Evolutionary conservation across 2,329 filamentous ascomycete species (phyloP).

Genomic region (Leptographium flavum): DNA sequence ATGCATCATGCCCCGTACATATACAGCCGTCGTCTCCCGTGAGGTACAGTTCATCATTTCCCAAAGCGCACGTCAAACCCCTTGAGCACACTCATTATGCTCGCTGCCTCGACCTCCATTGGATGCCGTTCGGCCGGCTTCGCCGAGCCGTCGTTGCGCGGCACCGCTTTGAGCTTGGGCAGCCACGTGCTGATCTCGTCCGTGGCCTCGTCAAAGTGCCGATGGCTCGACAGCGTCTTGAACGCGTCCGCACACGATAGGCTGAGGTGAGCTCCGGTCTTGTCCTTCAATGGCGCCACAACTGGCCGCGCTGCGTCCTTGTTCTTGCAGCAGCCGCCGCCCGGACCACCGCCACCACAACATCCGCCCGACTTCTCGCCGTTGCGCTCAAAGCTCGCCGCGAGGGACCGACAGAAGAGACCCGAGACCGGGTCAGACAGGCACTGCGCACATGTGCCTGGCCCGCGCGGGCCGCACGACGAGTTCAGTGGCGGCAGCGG

Average conservation of each 20-base stretch:
- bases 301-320: constrained; percentile 12
- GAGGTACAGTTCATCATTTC: constrained; percentile 7
- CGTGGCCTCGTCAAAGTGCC: constrained; percentile 58
- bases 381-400: constrained; percentile 42
- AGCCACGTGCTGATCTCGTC: constrained; percentile 66
- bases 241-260: constrained; percentile 66
- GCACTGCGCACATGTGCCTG: constrained; percentile 69
- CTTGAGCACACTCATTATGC: constrained; percentile 74
- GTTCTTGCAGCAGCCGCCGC: constrained; percentile 52
- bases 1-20: neutral
- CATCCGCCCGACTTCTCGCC: constrained; percentile 22
- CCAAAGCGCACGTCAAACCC: constrained; percentile 68
- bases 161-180: constrained; percentile 52
- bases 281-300: neutral
- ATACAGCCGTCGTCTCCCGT: neutral
- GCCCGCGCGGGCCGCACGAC: constrained; percentile 51
- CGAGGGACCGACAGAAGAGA: constrained; percentile 69
- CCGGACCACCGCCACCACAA: constrained; percentile 48
- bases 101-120: constrained; percentile 69
- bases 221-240: constrained; percentile 63
- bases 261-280: constrained; percentile 25
- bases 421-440: constrained; percentile 64
- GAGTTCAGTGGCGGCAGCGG: constrained; percentile 12
- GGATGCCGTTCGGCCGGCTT: constrained; percentile 34
- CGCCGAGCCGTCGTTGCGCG: constrained; percentile 17